Percentiles rank a stretch among this genome's conserved stretches.
These are phyloP conservation scores for Ophiostoma sp. DNA, from an alignment of 2,329 filamentous ascomycete genomes.

Conservation along the genomic window DNA sequence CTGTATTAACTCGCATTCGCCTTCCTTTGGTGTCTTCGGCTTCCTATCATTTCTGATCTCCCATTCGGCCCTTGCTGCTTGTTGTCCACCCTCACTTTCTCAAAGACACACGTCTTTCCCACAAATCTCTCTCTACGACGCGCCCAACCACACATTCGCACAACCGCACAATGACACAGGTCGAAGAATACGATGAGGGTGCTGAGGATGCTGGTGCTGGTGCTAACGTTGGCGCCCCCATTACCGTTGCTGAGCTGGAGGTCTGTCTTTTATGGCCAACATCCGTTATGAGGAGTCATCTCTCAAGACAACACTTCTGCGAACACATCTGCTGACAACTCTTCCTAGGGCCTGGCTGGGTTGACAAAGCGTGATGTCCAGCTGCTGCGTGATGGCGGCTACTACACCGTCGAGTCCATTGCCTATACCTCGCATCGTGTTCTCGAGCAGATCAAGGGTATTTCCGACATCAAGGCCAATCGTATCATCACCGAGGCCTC, in stretches of 20 bases:
- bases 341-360: constrained; percentile 68
- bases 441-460: constrained; percentile 93
- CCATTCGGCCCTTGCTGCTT: neutral
- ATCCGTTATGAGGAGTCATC: neutral
- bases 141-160: no score
- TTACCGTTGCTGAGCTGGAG: constrained; percentile 78
- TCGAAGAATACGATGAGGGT: constrained; percentile 63
- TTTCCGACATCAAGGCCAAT: constrained; percentile 91
- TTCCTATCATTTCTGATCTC: neutral
- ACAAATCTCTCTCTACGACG: neutral
- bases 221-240: constrained; percentile 86
- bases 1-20: neutral
- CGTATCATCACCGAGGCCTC: constrained; percentile 89
- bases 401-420: constrained; percentile 90
- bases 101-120: neutral
- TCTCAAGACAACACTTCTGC: neutral
- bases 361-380: constrained; percentile 95
- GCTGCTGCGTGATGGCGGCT: constrained; percentile 83
- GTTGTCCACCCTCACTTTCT: neutral
- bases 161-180: constrained; percentile 39
- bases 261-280: constrained; percentile 43
- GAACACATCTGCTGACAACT: neutral
- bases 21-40: neutral
- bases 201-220: constrained; percentile 61
- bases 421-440: constrained; percentile 82